Conservation (phyloP, 371 early-diverging fungal genomes). For the Mortierella sp. region DNA sequence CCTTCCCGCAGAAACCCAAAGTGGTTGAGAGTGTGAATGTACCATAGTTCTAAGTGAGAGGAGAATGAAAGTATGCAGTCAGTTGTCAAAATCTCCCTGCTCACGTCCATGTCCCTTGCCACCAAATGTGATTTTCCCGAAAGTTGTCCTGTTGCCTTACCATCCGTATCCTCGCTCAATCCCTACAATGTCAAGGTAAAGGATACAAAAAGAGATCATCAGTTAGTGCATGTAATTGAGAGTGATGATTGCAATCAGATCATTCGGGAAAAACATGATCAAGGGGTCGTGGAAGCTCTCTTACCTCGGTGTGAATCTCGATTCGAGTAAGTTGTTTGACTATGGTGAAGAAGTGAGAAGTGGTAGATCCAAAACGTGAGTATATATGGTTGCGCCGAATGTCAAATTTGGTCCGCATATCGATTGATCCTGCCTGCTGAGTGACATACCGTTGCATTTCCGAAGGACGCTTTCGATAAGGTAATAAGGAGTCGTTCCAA, state of each 20-base stretch:
- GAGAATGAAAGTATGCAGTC: too few relatives aligned
- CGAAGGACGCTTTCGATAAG: constrained; percentile 49
- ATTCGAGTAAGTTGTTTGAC: constrained; percentile 49
- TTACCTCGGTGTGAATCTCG: constrained; percentile 46
- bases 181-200: constrained; percentile 20
- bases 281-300: background rate
- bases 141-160: constrained; percentile 8
- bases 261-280: background rate
- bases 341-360: background rate
- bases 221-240: background rate
- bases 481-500: constrained; percentile 50
- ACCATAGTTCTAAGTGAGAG: constrained; percentile 40
- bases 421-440: background rate
- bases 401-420: background rate
- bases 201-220: background rate
- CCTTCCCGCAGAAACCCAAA: constrained; percentile 34
- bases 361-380: background rate
- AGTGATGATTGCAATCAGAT: too few relatives aligned
- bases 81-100: background rate
- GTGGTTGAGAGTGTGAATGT: constrained; percentile 36
- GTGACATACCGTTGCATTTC: constrained; percentile 47
- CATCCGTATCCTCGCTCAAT: constrained; percentile 40
- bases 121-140: background rate
- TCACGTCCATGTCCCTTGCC: background rate
- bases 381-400: background rate